Evolutionary conservation across 257 asterid genomes (phyloP).

Genomic region (Fraxinus quadrangulata): DNA sequence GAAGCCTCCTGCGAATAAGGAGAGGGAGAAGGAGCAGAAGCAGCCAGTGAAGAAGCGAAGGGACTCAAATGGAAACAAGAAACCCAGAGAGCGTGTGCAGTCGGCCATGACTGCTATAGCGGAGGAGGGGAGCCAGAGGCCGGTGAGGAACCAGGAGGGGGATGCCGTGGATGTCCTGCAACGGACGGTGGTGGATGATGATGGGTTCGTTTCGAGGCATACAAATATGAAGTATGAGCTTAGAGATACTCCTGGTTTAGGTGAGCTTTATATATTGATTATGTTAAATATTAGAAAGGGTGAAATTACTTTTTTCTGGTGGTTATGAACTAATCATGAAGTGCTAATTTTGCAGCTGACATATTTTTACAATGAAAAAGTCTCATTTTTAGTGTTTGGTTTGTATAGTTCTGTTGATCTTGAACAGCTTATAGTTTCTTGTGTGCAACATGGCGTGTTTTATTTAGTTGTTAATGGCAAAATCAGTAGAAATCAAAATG

Average conservation of each 20-base stretch:
- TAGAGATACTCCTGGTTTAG: constrained; percentile 90
- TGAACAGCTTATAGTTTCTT: background rate
- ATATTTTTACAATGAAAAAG: background rate
- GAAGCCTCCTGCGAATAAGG: constrained; percentile 39
- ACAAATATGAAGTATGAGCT: constrained; percentile 92
- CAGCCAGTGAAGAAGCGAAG: constrained; percentile 75
- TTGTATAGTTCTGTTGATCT: background rate
- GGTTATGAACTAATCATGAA: background rate
- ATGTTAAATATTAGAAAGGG: background rate
- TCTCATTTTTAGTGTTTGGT: background rate
- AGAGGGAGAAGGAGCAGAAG: constrained; percentile 43
- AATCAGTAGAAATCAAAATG: background rate
- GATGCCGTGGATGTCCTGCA: constrained; percentile 51
- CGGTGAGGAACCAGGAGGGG: constrained; percentile 54
- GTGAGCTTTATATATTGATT: constrained; percentile 45
- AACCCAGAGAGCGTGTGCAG: constrained; percentile 49
- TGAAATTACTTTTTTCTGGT: background rate
- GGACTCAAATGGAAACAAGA: constrained; percentile 79
- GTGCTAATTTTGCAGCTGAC: background rate
- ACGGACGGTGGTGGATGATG: constrained; percentile 72
- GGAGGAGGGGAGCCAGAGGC: constrained; percentile 48
- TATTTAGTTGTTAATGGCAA: background rate
- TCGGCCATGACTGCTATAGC: constrained; percentile 32
- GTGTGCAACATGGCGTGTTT: background rate
- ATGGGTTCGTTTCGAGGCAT: constrained; percentile 63